Base-by-base conservation (phyloP, 495 filamentous ascomycete genomes). In the Chaetomium tenue region DNA sequence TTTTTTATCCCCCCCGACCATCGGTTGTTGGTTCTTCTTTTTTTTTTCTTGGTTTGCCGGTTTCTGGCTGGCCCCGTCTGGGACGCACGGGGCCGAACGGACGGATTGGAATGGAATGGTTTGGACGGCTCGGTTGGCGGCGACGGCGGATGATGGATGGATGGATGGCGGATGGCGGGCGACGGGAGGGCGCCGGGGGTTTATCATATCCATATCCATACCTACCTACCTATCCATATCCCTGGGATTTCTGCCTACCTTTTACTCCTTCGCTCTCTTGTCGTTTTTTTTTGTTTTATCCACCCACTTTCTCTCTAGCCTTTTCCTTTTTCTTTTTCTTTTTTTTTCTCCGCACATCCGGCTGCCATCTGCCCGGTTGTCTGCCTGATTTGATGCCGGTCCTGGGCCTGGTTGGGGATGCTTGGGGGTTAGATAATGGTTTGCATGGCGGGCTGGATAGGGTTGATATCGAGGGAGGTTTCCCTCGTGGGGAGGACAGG, bases 181-280 rank as follows among this genome's bases (percentile, higher is more conserved):
- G 33, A 12, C 33, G 33, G 33, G 9, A 1, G 44, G 9, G 44
- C 44, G 8, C 2, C 8, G 44, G 44, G 15, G 44, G 16, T 2
- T 50, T 50, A 20, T 50, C 20, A 20, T 50, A 20, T 50, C n/a
- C 46, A 50, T 50, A 50, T 50, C 46, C 46, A 50, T 50, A 37
- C 33, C 33, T 37, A 50, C 18, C 18, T 50, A 37, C 33, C 33
- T 37, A 50, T 50, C 18, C n/a, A 50, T 50, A 50, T 50, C 20
- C n/a, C 46, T 23, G 20, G 18, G 18, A 22, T 50, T 22, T 11
- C 18, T 20, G 8, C 16, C n/a, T 50, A 47, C 44, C 46, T 23
- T 20, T 20, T 50, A 23, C 2, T 11, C 5, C 46, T 23, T 50
- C 46, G 46, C 46, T 50, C 46, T 50, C 4, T 20, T 50, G 20